Base-by-base conservation (phyloP, 768 basidiomycete species). In the Mycena kentingensis region DNA sequence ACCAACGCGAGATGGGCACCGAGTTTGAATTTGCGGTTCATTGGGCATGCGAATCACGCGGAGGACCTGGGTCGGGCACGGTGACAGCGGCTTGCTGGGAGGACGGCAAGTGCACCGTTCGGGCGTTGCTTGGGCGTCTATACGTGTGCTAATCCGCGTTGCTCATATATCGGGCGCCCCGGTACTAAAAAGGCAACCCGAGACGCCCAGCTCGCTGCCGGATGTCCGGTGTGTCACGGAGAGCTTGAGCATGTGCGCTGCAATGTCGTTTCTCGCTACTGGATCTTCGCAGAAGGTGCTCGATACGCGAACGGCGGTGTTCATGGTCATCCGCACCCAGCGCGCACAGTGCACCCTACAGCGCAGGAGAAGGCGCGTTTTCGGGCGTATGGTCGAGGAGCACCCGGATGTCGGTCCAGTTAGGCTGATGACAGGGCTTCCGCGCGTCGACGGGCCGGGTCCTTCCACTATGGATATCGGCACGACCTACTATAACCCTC, bases 301-400 rank as follows among this genome's bases (percentile, higher is more conserved):
- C 36, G 22, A 7, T 55, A 55, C 25, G 31, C 25, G 11, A 37
- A 55, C 39, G 24, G 29, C n/a, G n/a, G n/a, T 29, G 38, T 21
- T n/a, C 48, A 55, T 27, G n/a, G 24, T 13, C 53, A 55, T 25
- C 53, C 48, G 6, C 22, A 32, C 0, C 53, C 53, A 2, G 12
- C 53, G 3, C 36, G 43, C 8, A 32, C n/a, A n/a, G n/a, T 49
- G 19, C 47, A 50, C 21, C 7, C 31, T 7, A 22, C 18, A 2
- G n/a, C 37, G 13, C 28, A 25, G n/a, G 37, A 34, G 2, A 13
- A 34, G 10, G 25, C 12, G n/a, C 12, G 38, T 5, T 10, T 49
- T 54, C 29, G 13, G n/a, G 2, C 27, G 8, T 13, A 13, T 22
- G 11, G 46, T 39, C 22, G 13, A 3, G 16, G 31, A 41, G 21